These are phyloP conservation scores for Astragalus membranaceus DNA, from an alignment of 306 rosid genomes.

Conservation along the genomic window DNA sequence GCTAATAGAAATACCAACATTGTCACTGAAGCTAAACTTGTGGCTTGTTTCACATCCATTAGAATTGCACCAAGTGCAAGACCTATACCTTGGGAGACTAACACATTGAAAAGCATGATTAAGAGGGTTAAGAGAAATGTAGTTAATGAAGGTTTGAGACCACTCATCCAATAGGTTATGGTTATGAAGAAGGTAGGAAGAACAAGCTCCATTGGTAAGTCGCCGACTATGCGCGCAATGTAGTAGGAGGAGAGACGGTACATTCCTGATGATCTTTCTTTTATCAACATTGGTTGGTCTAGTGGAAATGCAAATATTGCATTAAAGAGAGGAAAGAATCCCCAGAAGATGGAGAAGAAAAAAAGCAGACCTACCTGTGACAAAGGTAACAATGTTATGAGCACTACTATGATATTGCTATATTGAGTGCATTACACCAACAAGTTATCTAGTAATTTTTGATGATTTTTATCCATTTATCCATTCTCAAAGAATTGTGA, in stretches of 20 bases:
- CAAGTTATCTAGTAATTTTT: background rate
- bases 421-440: background rate
- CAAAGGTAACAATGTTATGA: background rate
- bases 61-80: conserved; percentile 77
- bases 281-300: conserved; percentile 54
- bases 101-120: conserved; percentile 54
- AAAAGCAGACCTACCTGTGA: conserved; percentile 67
- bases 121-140: conserved; percentile 48
- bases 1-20: conserved; percentile 60
- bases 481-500: no score
- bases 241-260: conserved; percentile 71
- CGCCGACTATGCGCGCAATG: conserved; percentile 52
- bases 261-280: conserved; percentile 70
- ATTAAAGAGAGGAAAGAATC: conserved; percentile 60
- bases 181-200: conserved; percentile 63
- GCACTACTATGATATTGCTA: background rate
- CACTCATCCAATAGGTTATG: conserved; percentile 67
- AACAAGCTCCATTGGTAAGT: conserved; percentile 73
- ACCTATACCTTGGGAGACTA: conserved; percentile 73
- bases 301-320: conserved; percentile 67
- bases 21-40: conserved; percentile 58
- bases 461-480: background rate
- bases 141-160: conserved; percentile 49
- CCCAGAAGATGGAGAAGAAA: conserved; percentile 81
- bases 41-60: conserved; percentile 62